These are phyloP conservation scores for Curvularia sp. DNA, from an alignment of 2,329 filamentous ascomycete species.

Conservation along the genomic window DNA sequence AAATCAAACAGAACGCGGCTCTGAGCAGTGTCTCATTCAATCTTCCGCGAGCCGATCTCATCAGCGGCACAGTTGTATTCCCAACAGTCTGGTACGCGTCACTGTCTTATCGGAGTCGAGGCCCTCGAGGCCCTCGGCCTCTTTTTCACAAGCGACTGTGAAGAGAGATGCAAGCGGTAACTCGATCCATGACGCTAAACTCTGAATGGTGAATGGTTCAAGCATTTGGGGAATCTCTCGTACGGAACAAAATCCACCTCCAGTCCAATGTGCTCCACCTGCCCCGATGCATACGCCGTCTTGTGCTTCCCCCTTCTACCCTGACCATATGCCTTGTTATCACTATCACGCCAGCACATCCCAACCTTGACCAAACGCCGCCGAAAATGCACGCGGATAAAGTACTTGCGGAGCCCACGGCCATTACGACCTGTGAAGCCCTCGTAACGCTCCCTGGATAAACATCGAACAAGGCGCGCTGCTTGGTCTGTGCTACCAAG, in stretches of 20 bases:
- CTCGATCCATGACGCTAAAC: slow-evolving; percentile 7
- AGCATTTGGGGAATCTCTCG: slow-evolving; percentile 29
- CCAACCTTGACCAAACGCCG: slow-evolving; percentile 16
- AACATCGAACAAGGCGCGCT: slow-evolving; percentile 9
- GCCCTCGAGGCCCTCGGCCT: slow-evolving; percentile 2
- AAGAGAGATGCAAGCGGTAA: slow-evolving; percentile 4
- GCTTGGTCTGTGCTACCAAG: slow-evolving; percentile 6
- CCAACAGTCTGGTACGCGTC: slow-evolving; percentile 19
- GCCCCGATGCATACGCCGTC: slow-evolving; percentile 3
- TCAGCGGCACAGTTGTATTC: slow-evolving; percentile 20
- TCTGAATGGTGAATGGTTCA: slow-evolving; percentile 12
- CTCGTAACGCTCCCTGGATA: slow-evolving; percentile 2
- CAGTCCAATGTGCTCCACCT: neutral
- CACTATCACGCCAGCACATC: slow-evolving; percentile 19
- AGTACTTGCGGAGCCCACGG: slow-evolving; percentile 14
- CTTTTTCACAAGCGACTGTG: neutral
- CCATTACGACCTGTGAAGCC: slow-evolving; percentile 12
- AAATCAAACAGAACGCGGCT: neutral
- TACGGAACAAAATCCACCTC: slow-evolving; percentile 19
- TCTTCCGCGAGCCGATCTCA: slow-evolving; percentile 13
- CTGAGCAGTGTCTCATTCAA: neutral
- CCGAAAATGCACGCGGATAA: slow-evolving; percentile 22
- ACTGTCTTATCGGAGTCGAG: slow-evolving; percentile 15
- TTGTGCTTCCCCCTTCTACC: slow-evolving; percentile 11
- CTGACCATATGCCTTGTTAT: slow-evolving; percentile 9